Base-by-base conservation (phyloP, 352 stramenopile genomes). In the Peronosclerospora sorghi region DNA sequence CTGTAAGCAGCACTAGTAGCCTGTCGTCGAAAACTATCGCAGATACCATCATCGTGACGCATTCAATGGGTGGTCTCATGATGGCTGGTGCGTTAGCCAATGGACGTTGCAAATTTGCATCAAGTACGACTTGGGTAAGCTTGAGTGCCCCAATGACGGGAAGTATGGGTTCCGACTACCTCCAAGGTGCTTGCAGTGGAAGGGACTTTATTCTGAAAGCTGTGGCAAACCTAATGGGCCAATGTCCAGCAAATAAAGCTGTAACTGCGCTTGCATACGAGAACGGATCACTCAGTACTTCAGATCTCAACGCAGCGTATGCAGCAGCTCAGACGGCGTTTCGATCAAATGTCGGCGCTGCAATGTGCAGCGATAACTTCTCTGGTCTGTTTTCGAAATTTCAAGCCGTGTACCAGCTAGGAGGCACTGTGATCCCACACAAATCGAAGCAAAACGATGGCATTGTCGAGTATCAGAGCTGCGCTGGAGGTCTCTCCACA, bases 251-350 rank as follows among this genome's bases (percentile, higher is more conserved):
- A 17, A 56, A 54, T 27, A 40, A 51, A 0, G 51, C 45, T 12
- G 52, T 62, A n/a, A 51, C 35, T 13, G 60, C 62, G 7, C 41
- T 75, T 18, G 39, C 51, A 0, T 76, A 76, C 40, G 30, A 71
- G 28, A 38, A 42, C 8, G 62, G 35, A 0, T 44, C 14, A 0
- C 69, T 62, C 39, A 56, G 45, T 35, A 55, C 43, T 17, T 10
- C 32, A 2, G 34, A 45, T 4, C 32, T 68, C 8, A 29, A 57
- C 17, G 30, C 39, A 8, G 32, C 50, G 1, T 76, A 71, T 23
- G 30, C 27, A 2, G 59, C 62, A 6, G 59, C 52, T 19, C 56
- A 66, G 19, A 43, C 35, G 28, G 56, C 48, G 0, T 68, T 70
- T 41, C 44, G 24, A 5, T 24, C 54, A 17, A 51, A 73, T 32